Percentiles rank a stretch among this genome's conserved stretches.
These are phyloP conservation scores for Fomitiporia mediterranea DNA, from an alignment of 1,284 basidiomycete genomes.

Conservation along the genomic window DNA sequence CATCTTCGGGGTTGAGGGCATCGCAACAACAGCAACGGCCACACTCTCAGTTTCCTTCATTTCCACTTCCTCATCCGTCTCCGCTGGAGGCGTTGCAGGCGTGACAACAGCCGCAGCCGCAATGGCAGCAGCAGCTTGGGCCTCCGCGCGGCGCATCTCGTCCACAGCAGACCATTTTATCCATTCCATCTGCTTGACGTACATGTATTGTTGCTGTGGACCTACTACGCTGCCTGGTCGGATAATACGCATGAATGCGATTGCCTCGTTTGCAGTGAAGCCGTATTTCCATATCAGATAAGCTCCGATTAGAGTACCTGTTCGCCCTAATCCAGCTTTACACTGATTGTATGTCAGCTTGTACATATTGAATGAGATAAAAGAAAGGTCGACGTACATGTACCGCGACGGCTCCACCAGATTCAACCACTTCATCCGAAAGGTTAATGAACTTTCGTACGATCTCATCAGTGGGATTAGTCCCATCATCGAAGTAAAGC, in stretches of 20 bases:
- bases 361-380: conserved; percentile 21
- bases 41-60: conserved; percentile 33
- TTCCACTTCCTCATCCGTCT: conserved; percentile 49
- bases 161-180: conserved; percentile 87
- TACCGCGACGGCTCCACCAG: conserved; percentile 81
- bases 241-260: conserved; percentile 97
- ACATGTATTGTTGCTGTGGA: conserved; percentile 93
- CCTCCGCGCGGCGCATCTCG: conserved; percentile 48
- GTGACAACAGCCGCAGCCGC: conserved; percentile 51
- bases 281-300: conserved; percentile 99
- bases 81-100: conserved; percentile 78
- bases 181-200: conserved; percentile 94
- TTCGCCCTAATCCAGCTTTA: conserved; percentile 90
- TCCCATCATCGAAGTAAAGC: conserved; percentile 98
- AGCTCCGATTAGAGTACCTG: conserved; percentile 93
- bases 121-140: conserved; percentile 40
- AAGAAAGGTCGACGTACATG: conserved; percentile 54
- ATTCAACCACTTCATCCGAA: conserved; percentile 73
- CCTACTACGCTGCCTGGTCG: conserved; percentile 96
- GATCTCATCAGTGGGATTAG: conserved; percentile 93
- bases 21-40: conserved; percentile 29
- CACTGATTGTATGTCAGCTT: conserved; percentile 49
- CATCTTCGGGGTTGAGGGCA: conserved; percentile 30
- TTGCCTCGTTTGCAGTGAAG: conserved; percentile 97
- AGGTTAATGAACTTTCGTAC: conserved; percentile 86